Evolutionary conservation across 176 grass and related monocot species (phyloP).

Genomic region (Canna indica): DNA sequence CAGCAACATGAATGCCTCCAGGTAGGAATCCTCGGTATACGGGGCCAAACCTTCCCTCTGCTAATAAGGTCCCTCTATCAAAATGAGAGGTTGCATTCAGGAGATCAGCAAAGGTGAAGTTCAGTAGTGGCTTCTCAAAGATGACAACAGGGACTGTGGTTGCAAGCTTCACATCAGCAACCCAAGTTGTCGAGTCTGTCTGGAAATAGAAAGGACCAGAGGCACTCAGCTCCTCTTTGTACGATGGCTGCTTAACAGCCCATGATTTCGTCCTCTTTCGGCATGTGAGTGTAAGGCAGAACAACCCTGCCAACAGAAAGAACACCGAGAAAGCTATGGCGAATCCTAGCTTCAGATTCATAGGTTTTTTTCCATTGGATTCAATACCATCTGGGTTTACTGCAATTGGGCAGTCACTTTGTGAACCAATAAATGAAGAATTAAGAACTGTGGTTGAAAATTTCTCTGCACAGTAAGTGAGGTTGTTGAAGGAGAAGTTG

Average conservation of each 20-base stretch:
- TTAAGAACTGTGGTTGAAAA: slow-evolving; percentile 41
- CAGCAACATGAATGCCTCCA: slow-evolving; percentile 72
- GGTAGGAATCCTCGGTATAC: slow-evolving; percentile 92
- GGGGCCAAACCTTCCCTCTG: slow-evolving; percentile 91
- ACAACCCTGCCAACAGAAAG: slow-evolving; percentile 37
- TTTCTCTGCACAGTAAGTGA: slow-evolving; percentile 73
- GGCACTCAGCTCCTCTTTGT: slow-evolving; percentile 55
- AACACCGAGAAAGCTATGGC: slow-evolving; percentile 49
- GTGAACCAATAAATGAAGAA: slow-evolving; percentile 65
- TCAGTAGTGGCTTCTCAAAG: slow-evolving; percentile 87
- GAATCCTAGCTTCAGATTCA: slow-evolving; percentile 43
- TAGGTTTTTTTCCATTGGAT: slow-evolving; percentile 24
- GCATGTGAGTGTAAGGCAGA: slow-evolving; percentile 46
- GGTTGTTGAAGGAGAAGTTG: slow-evolving; percentile 99
- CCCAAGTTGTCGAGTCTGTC: slow-evolving; percentile 88
- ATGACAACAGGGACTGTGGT: slow-evolving; percentile 79
- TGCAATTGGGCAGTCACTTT: slow-evolving; percentile 82
- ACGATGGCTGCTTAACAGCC: slow-evolving; percentile 44
- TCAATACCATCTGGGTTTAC: slow-evolving; percentile 51
- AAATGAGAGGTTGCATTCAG: slow-evolving; percentile 83
- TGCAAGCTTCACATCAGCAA: slow-evolving; percentile 84
- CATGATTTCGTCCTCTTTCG: slow-evolving; percentile 30
- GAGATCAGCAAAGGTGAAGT: slow-evolving; percentile 74
- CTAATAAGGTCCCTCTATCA: slow-evolving; percentile 76
- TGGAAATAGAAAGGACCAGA: slow-evolving; percentile 78